A percentile compares a stretch with the other conserved stretches of the same genome.
These are phyloP conservation scores for Chlorella sp. DNA, from an alignment of 139 green algal species.

Conservation along the genomic window DNA sequence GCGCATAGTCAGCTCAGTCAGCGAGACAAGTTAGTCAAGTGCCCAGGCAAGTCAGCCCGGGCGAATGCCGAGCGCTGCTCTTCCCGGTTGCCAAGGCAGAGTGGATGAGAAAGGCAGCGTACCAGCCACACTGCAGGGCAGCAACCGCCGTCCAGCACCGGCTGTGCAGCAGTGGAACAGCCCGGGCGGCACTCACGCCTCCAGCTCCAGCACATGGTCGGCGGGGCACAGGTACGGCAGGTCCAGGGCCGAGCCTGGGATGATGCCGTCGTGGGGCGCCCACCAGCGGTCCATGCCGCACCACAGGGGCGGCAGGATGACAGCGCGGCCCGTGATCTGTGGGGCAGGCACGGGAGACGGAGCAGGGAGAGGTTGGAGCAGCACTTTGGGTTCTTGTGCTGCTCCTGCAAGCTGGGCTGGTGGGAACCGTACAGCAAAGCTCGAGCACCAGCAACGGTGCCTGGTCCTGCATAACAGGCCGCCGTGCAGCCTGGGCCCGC, in stretches of 20 bases:
- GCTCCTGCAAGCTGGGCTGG: too few species aligned
- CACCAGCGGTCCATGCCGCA: slow-evolving; percentile 91
- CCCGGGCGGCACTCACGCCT: slow-evolving; percentile 45
- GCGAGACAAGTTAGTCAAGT: too few species aligned
- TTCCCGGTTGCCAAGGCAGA: too few species aligned
- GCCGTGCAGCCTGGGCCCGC: neutral
- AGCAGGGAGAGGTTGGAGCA: neutral
- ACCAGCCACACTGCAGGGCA: too few species aligned
- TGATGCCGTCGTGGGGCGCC: slow-evolving; percentile 83
- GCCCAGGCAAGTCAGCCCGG: neutral
- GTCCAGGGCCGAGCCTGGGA: slow-evolving; percentile 79
- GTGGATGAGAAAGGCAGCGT: too few species aligned
- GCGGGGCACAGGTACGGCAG: slow-evolving; percentile 87
- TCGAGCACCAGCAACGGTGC: neutral
- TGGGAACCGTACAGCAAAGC: neutral
- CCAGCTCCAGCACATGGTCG: slow-evolving; percentile 93
- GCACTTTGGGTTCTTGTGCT: too few species aligned
- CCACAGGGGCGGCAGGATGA: slow-evolving; percentile 83
- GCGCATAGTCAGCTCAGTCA: too few species aligned
- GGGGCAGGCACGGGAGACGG: neutral
- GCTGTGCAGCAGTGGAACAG: neutral
- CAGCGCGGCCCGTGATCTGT: slow-evolving; percentile 60
- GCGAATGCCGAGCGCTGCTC: neutral
- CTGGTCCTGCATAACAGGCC: neutral
- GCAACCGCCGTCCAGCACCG: too few species aligned